Percentiles rank a stretch among this genome's conserved stretches.
These are phyloP conservation scores for Ramaria sp. DNA, from an alignment of 768 basidiomycete species.

Conservation along the genomic window DNA sequence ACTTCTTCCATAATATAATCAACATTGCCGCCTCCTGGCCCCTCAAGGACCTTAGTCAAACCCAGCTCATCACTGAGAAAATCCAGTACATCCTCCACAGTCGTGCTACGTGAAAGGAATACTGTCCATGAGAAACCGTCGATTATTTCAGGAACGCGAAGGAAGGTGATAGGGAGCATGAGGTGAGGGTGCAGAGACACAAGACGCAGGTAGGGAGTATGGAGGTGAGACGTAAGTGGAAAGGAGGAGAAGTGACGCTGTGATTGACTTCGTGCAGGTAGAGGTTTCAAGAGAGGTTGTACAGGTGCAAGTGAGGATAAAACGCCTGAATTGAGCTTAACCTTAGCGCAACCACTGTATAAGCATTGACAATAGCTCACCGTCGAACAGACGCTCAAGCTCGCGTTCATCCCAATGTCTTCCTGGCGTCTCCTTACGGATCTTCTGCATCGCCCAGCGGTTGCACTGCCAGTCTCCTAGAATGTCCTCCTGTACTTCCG, in stretches of 20 bases:
- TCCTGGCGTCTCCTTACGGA: conserved; percentile 48
- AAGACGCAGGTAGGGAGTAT: conserved; percentile 55
- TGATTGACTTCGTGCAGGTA: conserved; percentile 21
- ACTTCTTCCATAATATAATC: conserved; percentile 70
- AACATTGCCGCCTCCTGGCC: conserved; percentile 56
- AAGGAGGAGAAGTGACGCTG: conserved; percentile 60
- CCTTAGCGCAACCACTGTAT: conserved; percentile 3
- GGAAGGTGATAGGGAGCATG: conserved; percentile 42
- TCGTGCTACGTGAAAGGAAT: conserved; percentile 50
- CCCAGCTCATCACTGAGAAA: conserved; percentile 54
- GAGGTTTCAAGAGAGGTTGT: conserved; percentile 40
- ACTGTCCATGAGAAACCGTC: conserved; percentile 59
- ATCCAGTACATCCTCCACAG: conserved; percentile 44
- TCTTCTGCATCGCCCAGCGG: conserved; percentile 62
- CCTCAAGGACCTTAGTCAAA: conserved; percentile 49
- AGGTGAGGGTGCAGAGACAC: conserved; percentile 59
- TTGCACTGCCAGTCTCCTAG: conserved; percentile 45
- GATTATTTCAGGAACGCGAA: conserved; percentile 66
- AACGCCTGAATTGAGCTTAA: conserved; percentile 31
- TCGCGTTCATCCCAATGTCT: conserved; percentile 65
- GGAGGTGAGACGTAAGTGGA: conserved; percentile 55
- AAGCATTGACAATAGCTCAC: conserved; percentile 23
- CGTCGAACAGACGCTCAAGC: conserved; percentile 52
- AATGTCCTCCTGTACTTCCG: conserved; percentile 42
- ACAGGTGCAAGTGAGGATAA: conserved; percentile 34